Conservation (phyloP, 768 basidiomycete species). For the Phlebiopsis flavidoalba region DNA sequence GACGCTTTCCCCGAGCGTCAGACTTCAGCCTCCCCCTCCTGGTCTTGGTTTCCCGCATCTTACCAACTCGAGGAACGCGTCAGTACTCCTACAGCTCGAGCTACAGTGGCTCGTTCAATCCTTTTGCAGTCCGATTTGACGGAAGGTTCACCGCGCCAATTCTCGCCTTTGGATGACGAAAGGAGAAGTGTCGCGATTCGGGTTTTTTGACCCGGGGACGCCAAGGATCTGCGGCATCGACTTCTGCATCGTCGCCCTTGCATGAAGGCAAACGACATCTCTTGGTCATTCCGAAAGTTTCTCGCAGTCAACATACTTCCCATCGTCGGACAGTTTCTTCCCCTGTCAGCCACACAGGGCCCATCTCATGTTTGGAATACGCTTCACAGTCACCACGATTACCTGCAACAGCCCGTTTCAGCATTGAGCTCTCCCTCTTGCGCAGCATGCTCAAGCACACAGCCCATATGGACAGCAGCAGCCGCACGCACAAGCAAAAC, state of each 20-base stretch:
- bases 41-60: conserved; percentile 47
- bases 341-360: conserved; percentile 23
- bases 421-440: conserved; percentile 40
- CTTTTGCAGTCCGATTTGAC: conserved; percentile 56
- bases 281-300: conserved; percentile 43
- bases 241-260: conserved; percentile 43
- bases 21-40: conserved; percentile 41
- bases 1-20: conserved; percentile 68
- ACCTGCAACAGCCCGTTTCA: conserved; percentile 32
- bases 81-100: conserved; percentile 32
- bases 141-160: conserved; percentile 38
- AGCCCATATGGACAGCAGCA: conserved; percentile 22
- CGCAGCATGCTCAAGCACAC: conserved; percentile 42
- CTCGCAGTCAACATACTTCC: conserved; percentile 43
- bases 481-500: conserved; percentile 19
- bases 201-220: conserved; percentile 74
- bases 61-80: conserved; percentile 25
- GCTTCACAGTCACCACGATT: conserved; percentile 37
- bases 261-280: conserved; percentile 53
- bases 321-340: conserved; percentile 28
- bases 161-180: conserved; percentile 52
- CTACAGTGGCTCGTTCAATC: conserved; percentile 77
- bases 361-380: conserved; percentile 44
- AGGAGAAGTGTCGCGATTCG: conserved; percentile 77
- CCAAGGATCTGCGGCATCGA: conserved; percentile 44